A percentile compares a stretch with the other conserved stretches of the same genome.
Conservation (phyloP, 768 basidiomycete genomes). For the Pulveroboletus sp. region DNA sequence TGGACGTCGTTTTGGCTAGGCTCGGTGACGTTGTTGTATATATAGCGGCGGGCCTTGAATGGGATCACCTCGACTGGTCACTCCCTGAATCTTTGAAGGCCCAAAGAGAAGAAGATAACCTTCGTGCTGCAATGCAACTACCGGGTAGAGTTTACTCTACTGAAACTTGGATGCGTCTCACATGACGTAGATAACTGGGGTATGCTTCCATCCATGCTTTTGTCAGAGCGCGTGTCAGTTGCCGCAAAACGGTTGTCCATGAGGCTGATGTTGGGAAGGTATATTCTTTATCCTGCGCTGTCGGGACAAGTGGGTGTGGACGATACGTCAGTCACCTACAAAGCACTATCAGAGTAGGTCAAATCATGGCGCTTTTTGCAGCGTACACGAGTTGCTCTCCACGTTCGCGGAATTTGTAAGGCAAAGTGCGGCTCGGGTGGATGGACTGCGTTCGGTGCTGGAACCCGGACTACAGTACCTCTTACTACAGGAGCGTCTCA, state of each 20-base stretch:
- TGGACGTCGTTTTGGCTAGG: slow-evolving; percentile 54
- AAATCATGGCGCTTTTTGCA: slow-evolving; percentile 4
- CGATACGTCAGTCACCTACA: slow-evolving; percentile 16
- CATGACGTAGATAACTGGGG: slow-evolving; percentile 47
- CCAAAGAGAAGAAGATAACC: slow-evolving; percentile 46
- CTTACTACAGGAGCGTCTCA: slow-evolving; percentile 27
- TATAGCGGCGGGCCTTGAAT: slow-evolving; percentile 27
- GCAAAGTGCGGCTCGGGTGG: slow-evolving; percentile 14
- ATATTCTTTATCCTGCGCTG: slow-evolving; percentile 46
- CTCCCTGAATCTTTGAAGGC: slow-evolving; percentile 28
- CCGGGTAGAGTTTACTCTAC: slow-evolving; percentile 42
- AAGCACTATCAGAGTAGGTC: not conserved
- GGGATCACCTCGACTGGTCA: slow-evolving; percentile 6
- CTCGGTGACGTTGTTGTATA: slow-evolving; percentile 37
- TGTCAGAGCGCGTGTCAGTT: slow-evolving; percentile 49
- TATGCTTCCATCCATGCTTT: slow-evolving; percentile 40
- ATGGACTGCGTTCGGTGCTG: slow-evolving; percentile 6
- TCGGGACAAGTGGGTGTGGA: slow-evolving; percentile 12
- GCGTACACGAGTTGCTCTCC: slow-evolving; percentile 11
- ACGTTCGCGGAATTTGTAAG: slow-evolving; percentile 19
- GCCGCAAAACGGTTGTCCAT: slow-evolving; percentile 56
- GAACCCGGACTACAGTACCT: slow-evolving; percentile 7
- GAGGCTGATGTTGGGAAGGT: slow-evolving; percentile 50
- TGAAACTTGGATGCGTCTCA: slow-evolving; percentile 8
- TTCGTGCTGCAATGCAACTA: slow-evolving; percentile 63